Conservation (phyloP, 495 filamentous ascomycete species). For the Geopyxis carbonaria region DNA sequence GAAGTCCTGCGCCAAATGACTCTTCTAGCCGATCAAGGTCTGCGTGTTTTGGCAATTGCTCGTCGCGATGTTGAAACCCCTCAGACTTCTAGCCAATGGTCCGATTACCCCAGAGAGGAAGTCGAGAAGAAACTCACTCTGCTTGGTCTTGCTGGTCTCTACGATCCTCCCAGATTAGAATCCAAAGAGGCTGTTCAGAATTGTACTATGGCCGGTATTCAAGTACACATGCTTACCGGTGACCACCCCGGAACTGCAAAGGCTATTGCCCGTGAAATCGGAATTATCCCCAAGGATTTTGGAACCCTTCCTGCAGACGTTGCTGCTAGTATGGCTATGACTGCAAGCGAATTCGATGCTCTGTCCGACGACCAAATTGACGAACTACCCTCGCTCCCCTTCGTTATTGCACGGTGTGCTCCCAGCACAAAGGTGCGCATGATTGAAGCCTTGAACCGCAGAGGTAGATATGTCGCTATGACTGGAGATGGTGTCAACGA, state of each 20-base stretch:
- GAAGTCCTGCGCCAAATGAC: constrained; percentile 48
- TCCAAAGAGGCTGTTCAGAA: constrained; percentile 46
- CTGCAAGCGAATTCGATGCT: constrained; percentile 30
- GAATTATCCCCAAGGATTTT: constrained; percentile 48
- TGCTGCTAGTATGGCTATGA: constrained; percentile 28
- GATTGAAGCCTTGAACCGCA: constrained; percentile 48
- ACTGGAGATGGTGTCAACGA: constrained; percentile 58
- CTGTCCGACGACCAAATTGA: constrained; percentile 33
- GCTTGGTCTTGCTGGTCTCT: constrained; percentile 55
- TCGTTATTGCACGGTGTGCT: constrained; percentile 33
- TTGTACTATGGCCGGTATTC: constrained; percentile 53
- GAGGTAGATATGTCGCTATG: constrained; percentile 40
- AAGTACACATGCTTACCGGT: constrained; percentile 64
- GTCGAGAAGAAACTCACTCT: constrained; percentile 43
- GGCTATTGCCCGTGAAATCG: constrained; percentile 59
- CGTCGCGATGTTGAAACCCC: constrained; percentile 28
- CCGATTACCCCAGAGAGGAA: constrained; percentile 23
- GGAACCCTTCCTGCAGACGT: constrained; percentile 28
- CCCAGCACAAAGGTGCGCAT: constrained; percentile 34
- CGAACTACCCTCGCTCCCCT: constrained; percentile 28
- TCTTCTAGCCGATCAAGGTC: constrained; percentile 53
- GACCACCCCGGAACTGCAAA: constrained; percentile 61
- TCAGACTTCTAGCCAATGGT: constrained; percentile 10
- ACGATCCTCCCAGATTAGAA: constrained; percentile 56
- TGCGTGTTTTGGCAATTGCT: constrained; percentile 63